A percentile compares a stretch with the other conserved stretches of the same genome.
Conservation (phyloP, 2,329 filamentous ascomycete genomes). For the Sporothrix mexicana region DNA sequence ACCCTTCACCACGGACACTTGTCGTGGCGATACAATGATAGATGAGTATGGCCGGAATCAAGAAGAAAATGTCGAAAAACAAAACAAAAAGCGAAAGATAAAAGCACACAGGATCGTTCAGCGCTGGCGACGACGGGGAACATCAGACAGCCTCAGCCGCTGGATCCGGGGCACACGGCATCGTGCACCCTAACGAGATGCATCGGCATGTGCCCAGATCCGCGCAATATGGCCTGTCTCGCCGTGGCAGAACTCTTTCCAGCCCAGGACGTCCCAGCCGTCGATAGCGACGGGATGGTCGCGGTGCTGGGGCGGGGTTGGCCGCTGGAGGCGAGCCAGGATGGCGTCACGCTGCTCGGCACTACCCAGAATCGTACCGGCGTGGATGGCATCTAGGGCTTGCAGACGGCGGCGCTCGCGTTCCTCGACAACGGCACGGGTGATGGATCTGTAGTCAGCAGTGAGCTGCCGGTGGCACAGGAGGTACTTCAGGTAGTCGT, state of each 20-base stretch:
- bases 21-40: constrained; percentile 2
- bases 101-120: neutral
- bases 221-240: constrained; percentile 30
- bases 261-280: constrained; percentile 38
- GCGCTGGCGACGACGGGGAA: neutral
- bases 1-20: constrained; percentile 6
- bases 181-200: constrained; percentile 28
- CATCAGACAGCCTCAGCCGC: neutral
- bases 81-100: neutral
- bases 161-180: neutral
- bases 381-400: constrained; percentile 46
- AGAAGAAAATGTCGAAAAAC: neutral
- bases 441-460: neutral
- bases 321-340: constrained; percentile 30
- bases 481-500: constrained; percentile 67
- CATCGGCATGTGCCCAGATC: constrained; percentile 31
- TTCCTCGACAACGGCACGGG: constrained; percentile 57
- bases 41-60: neutral
- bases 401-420: constrained; percentile 62
- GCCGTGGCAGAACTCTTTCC: constrained; percentile 34
- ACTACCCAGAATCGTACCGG: neutral
- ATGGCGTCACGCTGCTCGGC: constrained; percentile 32
- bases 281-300: constrained; percentile 32
- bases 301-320: constrained; percentile 27
- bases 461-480: constrained; percentile 65